Percentiles rank a stretch among this genome's conserved stretches.
Conservation (phyloP, 2,329 filamentous ascomycete genomes). For the Fusarium lateritium region DNA sequence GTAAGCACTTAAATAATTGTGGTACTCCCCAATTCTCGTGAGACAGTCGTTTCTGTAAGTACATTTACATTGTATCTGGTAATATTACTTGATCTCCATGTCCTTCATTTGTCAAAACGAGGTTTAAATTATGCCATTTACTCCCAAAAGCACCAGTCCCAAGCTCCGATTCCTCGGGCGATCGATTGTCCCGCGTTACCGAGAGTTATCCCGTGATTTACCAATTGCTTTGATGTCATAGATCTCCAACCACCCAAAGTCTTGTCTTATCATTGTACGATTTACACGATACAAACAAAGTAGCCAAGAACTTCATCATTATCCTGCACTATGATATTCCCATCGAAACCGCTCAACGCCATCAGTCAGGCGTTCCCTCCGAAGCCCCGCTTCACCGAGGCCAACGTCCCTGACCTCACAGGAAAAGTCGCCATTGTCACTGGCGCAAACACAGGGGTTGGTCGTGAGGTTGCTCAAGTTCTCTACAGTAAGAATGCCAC, state of each 20-base stretch:
- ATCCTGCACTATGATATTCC: constrained; percentile 12
- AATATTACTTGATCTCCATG: background rate
- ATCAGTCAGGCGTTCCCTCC: constrained; percentile 45
- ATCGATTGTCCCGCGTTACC: constrained; percentile 36
- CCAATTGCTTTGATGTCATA: constrained; percentile 5
- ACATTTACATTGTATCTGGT: background rate
- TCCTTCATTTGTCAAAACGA: background rate
- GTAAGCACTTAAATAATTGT: constrained; percentile 30
- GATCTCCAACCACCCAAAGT: background rate
- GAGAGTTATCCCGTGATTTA: constrained; percentile 17
- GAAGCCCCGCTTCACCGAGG: constrained; percentile 46
- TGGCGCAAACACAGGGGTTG: constrained; percentile 60
- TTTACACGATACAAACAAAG: background rate
- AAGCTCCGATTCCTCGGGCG: constrained; percentile 11
- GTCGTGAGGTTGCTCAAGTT: constrained; percentile 66
- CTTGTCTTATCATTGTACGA: background rate
- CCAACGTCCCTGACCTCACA: constrained; percentile 75
- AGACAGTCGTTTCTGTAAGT: constrained; percentile 9
- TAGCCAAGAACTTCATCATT: background rate
- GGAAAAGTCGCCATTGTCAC: constrained; percentile 70
- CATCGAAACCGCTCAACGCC: constrained; percentile 29
- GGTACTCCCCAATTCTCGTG: constrained; percentile 5
- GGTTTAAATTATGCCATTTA: background rate
- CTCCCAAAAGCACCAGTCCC: background rate
- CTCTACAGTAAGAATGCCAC: constrained; percentile 68